These are phyloP conservation scores for Mortierella alpina DNA, from an alignment of 192 early-diverging fungal species.

Conservation along the genomic window DNA sequence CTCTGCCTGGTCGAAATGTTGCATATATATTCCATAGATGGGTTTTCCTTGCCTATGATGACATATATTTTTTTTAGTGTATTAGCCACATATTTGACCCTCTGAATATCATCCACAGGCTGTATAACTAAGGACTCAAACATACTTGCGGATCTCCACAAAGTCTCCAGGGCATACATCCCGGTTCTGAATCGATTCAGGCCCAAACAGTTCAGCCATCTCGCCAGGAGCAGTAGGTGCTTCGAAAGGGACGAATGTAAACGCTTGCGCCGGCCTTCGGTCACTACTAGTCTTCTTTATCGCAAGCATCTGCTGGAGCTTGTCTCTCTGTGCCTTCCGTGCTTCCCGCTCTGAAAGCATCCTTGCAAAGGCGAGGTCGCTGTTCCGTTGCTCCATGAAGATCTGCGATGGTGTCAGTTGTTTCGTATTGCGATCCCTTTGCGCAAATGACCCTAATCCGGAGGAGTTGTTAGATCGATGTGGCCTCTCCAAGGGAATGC, in stretches of 20 bases:
- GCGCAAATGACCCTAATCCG: too few species aligned
- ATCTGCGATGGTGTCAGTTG: conserved; percentile 21
- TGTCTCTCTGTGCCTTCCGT: neutral
- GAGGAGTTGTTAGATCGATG: too few species aligned
- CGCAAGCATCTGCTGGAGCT: neutral
- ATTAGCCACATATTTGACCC: neutral
- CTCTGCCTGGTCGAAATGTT: conserved; percentile 34
- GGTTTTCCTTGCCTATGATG: conserved; percentile 11
- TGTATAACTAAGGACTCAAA: neutral
- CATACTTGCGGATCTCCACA: conserved; percentile 43
- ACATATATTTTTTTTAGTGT: neutral
- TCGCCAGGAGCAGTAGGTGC: conserved; percentile 1
- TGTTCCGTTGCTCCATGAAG: conserved; percentile 30
- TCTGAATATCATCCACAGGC: neutral
- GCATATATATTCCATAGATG: conserved; percentile 13
- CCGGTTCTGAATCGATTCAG: conserved; percentile 30
- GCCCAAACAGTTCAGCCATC: conserved; percentile 22
- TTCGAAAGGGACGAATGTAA: neutral
- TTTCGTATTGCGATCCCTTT: neutral
- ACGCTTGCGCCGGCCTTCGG: conserved; percentile 9
- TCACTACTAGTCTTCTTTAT: neutral
- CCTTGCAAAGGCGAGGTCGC: neutral
- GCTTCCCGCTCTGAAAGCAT: conserved; percentile 8
- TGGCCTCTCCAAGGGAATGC: too few species aligned
- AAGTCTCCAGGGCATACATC: conserved; percentile 40